Evolutionary conservation across 2,329 filamentous ascomycete genomes (phyloP).

Genomic region (Phoma sp.): DNA sequence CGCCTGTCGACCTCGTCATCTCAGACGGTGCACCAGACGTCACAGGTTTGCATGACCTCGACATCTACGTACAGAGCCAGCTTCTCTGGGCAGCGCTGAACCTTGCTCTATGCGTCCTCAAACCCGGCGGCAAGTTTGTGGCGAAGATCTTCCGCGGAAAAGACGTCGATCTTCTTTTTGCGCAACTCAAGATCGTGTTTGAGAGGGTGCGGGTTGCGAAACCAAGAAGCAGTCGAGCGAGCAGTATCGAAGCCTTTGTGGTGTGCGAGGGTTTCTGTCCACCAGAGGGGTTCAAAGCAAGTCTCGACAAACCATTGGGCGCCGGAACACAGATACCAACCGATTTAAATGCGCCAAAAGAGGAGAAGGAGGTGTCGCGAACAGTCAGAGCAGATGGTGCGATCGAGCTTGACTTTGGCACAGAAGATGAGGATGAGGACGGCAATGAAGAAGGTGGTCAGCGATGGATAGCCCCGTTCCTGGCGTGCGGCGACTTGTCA

Average conservation of each 20-base stretch:
- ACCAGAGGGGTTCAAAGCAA: slow-evolving; percentile 76
- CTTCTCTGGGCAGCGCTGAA: slow-evolving; percentile 93
- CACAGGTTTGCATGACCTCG: slow-evolving; percentile 93
- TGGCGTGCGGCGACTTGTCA: slow-evolving; percentile 95
- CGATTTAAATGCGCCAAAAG: slow-evolving; percentile 20
- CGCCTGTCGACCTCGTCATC: slow-evolving; percentile 90
- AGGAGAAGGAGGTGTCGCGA: slow-evolving; percentile 30
- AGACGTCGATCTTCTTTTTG: slow-evolving; percentile 94
- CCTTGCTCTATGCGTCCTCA: slow-evolving; percentile 88
- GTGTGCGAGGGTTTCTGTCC: slow-evolving; percentile 90
- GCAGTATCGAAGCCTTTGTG: slow-evolving; percentile 95
- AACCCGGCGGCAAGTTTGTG: slow-evolving; percentile 93
- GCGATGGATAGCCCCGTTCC: slow-evolving; percentile 91
- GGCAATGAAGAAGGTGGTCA: slow-evolving; percentile 53
- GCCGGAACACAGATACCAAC: slow-evolving; percentile 63
- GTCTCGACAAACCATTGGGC: slow-evolving; percentile 76
- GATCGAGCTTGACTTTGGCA: slow-evolving; percentile 56
- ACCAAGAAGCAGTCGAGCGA: slow-evolving; percentile 91
- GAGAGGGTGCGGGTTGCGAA: slow-evolving; percentile 88
- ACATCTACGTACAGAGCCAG: slow-evolving; percentile 97
- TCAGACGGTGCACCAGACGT: slow-evolving; percentile 97
- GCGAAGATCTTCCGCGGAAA: slow-evolving; percentile 96
- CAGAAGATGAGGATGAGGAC: slow-evolving; percentile 48
- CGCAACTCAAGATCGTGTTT: slow-evolving; percentile 92
- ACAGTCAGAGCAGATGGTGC: slow-evolving; percentile 54